Conservation (phyloP, 495 filamentous ascomycete species). For the Xylaria venustula region DNA sequence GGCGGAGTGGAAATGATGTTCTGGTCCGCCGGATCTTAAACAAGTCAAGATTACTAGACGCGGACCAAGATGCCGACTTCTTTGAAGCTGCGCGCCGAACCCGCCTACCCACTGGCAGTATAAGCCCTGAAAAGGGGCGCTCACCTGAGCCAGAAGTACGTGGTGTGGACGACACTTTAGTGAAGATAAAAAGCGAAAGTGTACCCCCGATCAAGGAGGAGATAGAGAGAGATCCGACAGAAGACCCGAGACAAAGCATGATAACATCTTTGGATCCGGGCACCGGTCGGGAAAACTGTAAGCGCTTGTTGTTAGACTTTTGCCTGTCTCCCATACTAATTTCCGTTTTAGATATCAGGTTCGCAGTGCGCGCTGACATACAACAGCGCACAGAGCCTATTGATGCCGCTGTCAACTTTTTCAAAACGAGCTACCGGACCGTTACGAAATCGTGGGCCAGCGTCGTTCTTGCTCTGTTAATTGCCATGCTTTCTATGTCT, state of each 20-base stretch:
- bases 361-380: slow-evolving; percentile 80
- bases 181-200: slow-evolving; percentile 34
- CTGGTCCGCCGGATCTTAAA: slow-evolving; percentile 24
- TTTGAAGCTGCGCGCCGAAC: slow-evolving; percentile 50
- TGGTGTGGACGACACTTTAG: slow-evolving; percentile 28
- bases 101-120: slow-evolving; percentile 49
- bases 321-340: slow-evolving; percentile 19
- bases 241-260: slow-evolving; percentile 20
- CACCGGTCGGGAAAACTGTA: slow-evolving; percentile 34
- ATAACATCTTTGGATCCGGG: slow-evolving; percentile 27
- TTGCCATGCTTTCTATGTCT: slow-evolving; percentile 57
- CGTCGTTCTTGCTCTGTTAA: slow-evolving; percentile 53
- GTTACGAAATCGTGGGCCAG: slow-evolving; percentile 66
- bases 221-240: background rate
- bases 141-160: slow-evolving; percentile 45
- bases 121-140: slow-evolving; percentile 50
- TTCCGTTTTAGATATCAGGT: slow-evolving; percentile 68
- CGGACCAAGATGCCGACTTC: slow-evolving; percentile 33
- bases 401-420: slow-evolving; percentile 64
- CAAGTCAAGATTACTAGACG: slow-evolving; percentile 10
- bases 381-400: slow-evolving; percentile 84
- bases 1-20: slow-evolving; percentile 42
- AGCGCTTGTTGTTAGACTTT: slow-evolving; percentile 9
- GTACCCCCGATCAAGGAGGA: slow-evolving; percentile 8
- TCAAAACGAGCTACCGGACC: slow-evolving; percentile 55